phyloP scores from a whole-genome alignment of 768 basidiomycete species.

The Amanita phalloides region DNA sequence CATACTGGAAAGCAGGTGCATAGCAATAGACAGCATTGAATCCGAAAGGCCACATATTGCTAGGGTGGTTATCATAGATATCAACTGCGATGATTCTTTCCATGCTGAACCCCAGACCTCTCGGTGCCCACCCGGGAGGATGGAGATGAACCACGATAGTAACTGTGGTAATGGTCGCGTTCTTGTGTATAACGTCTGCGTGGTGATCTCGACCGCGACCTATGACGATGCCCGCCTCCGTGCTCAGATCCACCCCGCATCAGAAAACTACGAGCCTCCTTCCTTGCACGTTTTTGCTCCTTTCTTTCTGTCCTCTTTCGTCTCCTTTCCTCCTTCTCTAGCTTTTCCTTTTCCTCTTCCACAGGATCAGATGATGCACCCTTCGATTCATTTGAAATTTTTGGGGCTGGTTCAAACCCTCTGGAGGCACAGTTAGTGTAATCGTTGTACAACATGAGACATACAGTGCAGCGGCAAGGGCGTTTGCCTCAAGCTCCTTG shows the following conservation, averaged over 20 bases:
- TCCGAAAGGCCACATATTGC: neutral
- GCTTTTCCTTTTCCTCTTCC: slow-evolving; percentile 10
- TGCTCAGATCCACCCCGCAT: slow-evolving; percentile 15
- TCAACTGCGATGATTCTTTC: neutral
- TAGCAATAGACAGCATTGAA: slow-evolving; percentile 11
- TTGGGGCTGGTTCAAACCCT: slow-evolving; percentile 57
- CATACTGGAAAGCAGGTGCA: slow-evolving; percentile 81
- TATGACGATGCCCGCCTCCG: slow-evolving; percentile 10
- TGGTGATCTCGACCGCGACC: slow-evolving; percentile 22
- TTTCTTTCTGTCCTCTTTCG: slow-evolving; percentile 43
- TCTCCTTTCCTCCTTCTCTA: slow-evolving; percentile 33
- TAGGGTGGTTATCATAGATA: neutral
- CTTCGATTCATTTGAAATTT: slow-evolving; percentile 16
- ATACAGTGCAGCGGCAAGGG: slow-evolving; percentile 69
- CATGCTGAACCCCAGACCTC: neutral
- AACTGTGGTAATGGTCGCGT: slow-evolving; percentile 8
- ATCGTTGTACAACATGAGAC: slow-evolving; percentile 14
- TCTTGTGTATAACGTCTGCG: slow-evolving; percentile 9
- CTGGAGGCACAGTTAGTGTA: slow-evolving; percentile 23
- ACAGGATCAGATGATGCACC: slow-evolving; percentile 10
- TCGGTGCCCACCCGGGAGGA: neutral
- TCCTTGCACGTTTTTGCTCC: slow-evolving; percentile 48
- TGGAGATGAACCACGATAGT: slow-evolving; percentile 14
- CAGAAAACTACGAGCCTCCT: slow-evolving; percentile 32
- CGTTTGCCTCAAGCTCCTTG: slow-evolving; percentile 87